Evolutionary conservation across 2,329 filamentous ascomycete species (phyloP).

Genomic region (Claviceps sp.): DNA sequence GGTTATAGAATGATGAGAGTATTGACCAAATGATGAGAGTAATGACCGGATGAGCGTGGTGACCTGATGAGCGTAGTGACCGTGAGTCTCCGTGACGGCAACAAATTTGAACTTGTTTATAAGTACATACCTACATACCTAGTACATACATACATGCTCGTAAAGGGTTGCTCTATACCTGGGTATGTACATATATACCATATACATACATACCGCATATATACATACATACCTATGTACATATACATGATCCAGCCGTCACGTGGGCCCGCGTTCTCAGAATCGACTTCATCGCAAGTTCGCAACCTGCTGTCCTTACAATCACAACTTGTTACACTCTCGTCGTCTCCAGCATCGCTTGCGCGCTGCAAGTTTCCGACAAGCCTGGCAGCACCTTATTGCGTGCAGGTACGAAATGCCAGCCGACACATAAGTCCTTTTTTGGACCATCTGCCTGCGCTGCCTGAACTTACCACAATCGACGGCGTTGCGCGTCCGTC

Average conservation of each 20-base stretch:
- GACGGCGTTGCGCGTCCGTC: background rate
- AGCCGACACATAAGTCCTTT: background rate
- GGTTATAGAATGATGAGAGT: no score
- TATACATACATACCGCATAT: no score
- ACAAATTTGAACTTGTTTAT: no score
- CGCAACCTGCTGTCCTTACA: background rate
- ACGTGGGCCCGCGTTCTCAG: background rate
- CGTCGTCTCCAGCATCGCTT: background rate
- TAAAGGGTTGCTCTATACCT: no score
- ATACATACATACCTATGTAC: no score
- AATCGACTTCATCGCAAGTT: background rate
- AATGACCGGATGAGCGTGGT: no score
- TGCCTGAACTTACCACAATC: background rate
- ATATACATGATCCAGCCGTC: background rate
- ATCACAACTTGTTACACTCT: background rate
- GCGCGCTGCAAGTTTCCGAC: background rate
- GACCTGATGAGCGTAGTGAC: no score
- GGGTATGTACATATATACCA: no score
- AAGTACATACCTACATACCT: no score
- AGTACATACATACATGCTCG: no score
- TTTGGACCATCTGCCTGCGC: background rate
- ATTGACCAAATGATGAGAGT: no score
- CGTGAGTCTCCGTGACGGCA: no score
- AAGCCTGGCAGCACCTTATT: background rate
- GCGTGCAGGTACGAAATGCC: constrained; percentile 1